Percentiles rank a stretch among this genome's conserved stretches.
Evolutionary conservation across 352 stramenopile species (phyloP).

Genomic region (Globisporangium paroecandrum): DNA sequence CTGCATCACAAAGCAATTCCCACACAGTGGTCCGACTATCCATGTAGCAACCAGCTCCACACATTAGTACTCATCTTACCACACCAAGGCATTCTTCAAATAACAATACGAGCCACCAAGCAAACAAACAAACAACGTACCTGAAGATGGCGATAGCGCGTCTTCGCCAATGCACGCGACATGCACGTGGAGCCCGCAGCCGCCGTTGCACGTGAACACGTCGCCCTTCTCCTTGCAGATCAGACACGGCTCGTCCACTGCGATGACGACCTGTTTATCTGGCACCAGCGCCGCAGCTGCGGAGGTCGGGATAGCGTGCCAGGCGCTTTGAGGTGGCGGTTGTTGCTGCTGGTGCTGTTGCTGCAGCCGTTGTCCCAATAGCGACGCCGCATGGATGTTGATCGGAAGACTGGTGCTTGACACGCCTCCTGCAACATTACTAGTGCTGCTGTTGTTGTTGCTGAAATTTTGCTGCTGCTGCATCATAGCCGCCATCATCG

Average conservation of each 20-base stretch:
- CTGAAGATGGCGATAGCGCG: conserved; percentile 49
- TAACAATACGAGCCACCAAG: background rate
- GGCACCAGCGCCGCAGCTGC: background rate
- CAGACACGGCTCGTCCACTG: conserved; percentile 31
- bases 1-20: conserved; percentile 69
- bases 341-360: conserved; percentile 12
- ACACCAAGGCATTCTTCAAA: background rate
- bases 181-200: conserved; percentile 59
- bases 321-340: conserved; percentile 3
- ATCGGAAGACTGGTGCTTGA: background rate
- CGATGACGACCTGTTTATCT: background rate
- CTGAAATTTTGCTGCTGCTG: conserved; percentile 2
- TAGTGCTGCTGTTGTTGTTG: conserved; percentile 4
- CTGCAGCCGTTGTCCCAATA: background rate
- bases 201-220: conserved; percentile 53
- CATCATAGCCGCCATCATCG: conserved; percentile 8
- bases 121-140: conserved; percentile 11
- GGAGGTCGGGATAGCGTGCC: conserved; percentile 2
- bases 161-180: conserved; percentile 55
- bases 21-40: conserved; percentile 57
- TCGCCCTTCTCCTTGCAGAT: conserved; percentile 52
- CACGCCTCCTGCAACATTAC: conserved; percentile 12
- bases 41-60: background rate
- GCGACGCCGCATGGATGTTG: conserved; percentile 7
- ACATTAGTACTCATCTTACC: background rate